Evolutionary conservation across 805 yeast genomes (phyloP).

Genomic region (Sugiyamaella smithiae): DNA sequence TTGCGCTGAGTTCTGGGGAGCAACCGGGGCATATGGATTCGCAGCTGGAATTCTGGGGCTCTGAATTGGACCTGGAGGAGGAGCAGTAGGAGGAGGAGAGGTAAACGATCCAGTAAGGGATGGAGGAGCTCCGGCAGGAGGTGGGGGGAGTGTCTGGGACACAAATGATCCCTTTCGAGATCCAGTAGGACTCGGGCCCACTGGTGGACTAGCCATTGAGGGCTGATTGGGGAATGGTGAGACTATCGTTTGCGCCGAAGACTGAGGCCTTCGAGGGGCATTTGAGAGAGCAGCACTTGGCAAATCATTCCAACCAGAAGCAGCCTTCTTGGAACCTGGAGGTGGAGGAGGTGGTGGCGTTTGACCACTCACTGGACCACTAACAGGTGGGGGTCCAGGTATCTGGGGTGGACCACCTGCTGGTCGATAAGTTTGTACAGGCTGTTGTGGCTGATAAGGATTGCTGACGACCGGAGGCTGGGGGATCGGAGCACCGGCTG

Average conservation of each 20-base stretch:
- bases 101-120: conserved; percentile 21
- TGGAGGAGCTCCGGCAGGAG: conserved; percentile 26
- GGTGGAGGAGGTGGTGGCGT: conserved; percentile 27
- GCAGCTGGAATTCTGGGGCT: conserved; percentile 21
- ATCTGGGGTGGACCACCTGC: conserved; percentile 2
- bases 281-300: conserved; percentile 27
- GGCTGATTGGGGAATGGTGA: conserved; percentile 25
- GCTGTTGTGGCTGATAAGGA: conserved; percentile 22
- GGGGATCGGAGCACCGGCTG: not conserved
- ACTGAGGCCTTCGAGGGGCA: conserved; percentile 26
- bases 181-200: conserved; percentile 26
- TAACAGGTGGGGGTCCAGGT: conserved; percentile 21
- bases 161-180: conserved; percentile 16
- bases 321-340: conserved; percentile 26
- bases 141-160: conserved; percentile 6
- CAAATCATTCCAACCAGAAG: conserved; percentile 32
- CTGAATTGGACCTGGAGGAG: conserved; percentile 25
- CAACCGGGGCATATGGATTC: conserved; percentile 26
- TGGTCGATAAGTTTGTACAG: conserved; percentile 7
- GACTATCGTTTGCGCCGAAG: conserved; percentile 27
- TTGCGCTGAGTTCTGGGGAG: conserved; percentile 4
- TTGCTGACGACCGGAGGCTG: conserved; percentile 1
- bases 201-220: conserved; percentile 35
- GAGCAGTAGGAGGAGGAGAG: conserved; percentile 21
- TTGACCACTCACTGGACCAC: conserved; percentile 21